A percentile compares a stretch with the other conserved stretches of the same genome.
Conservation (phyloP, 306 rosid species). For the Mimosa pudica region DNA sequence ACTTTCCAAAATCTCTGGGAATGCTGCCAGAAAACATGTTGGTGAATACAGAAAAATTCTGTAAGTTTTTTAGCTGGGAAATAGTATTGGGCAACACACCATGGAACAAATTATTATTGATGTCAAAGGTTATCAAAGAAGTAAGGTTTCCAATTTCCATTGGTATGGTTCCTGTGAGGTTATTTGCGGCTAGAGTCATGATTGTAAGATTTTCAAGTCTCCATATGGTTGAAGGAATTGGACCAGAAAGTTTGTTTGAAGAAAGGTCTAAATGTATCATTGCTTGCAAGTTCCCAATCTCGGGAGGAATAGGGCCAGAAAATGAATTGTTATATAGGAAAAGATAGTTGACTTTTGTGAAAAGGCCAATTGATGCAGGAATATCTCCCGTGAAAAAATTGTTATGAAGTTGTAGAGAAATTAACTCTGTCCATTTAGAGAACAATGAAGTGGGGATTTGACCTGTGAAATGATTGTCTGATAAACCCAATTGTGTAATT, state of each 20-base stretch:
- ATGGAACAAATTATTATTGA: slow-evolving; percentile 40
- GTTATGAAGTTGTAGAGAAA: slow-evolving; percentile 59
- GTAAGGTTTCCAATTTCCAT: slow-evolving; percentile 58
- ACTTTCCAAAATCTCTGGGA: slow-evolving; percentile 60
- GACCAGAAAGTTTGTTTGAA: slow-evolving; percentile 45
- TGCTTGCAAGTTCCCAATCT: slow-evolving; percentile 50
- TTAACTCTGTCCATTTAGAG: slow-evolving; percentile 58
- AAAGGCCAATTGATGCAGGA: slow-evolving; percentile 58
- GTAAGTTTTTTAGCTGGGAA: slow-evolving; percentile 33
- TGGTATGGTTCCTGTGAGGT: slow-evolving; percentile 57
- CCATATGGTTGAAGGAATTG: slow-evolving; percentile 48
- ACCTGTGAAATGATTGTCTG: slow-evolving; percentile 55
- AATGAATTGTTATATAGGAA: slow-evolving; percentile 38
- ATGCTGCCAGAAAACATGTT: slow-evolving; percentile 56
- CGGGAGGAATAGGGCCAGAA: slow-evolving; percentile 47
- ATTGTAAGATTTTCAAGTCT: slow-evolving; percentile 41
- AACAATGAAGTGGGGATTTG: slow-evolving; percentile 47
- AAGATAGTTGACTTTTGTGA: slow-evolving; percentile 38
- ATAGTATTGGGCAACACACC: slow-evolving; percentile 61
- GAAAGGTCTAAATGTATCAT: slow-evolving; percentile 47
- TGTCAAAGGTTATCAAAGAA: slow-evolving; percentile 46
- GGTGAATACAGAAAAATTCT: slow-evolving; percentile 49
- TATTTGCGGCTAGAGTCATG: slow-evolving; percentile 48
- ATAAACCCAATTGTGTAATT: slow-evolving; percentile 45
- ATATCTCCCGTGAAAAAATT: slow-evolving; percentile 48